Conservation (phyloP, 1,284 basidiomycete genomes). For the Papiliotrema flavescens region DNA sequence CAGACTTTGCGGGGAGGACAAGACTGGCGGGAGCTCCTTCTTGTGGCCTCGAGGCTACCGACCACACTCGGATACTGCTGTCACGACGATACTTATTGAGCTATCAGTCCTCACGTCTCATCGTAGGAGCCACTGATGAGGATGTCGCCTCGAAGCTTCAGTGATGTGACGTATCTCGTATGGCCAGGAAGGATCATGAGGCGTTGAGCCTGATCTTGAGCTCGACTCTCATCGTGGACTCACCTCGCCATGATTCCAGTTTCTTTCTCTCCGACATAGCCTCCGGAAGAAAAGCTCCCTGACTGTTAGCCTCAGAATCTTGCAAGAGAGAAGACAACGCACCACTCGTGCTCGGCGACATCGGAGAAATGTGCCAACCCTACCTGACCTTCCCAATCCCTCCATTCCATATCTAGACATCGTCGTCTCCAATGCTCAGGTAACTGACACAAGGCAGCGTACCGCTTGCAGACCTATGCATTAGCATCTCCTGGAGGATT, state of each 20-base stretch:
- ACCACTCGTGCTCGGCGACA: slow-evolving; percentile 1
- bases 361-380: slow-evolving; percentile 9
- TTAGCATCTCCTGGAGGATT: slow-evolving; percentile 35
- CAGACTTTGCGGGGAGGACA: slow-evolving; percentile 62
- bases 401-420: slow-evolving; percentile 29
- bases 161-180: slow-evolving; percentile 80
- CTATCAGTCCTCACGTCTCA: slow-evolving; percentile 52
- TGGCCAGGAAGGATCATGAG: slow-evolving; percentile 76
- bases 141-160: slow-evolving; percentile 63
- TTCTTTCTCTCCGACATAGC: slow-evolving; percentile 78
- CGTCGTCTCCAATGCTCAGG: slow-evolving; percentile 65
- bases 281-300: slow-evolving; percentile 76
- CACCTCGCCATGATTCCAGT: slow-evolving; percentile 56
- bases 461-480: slow-evolving; percentile 66
- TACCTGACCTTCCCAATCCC: slow-evolving; percentile 19
- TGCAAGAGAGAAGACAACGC: background rate
- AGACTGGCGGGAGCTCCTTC: slow-evolving; percentile 9
- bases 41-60: slow-evolving; percentile 57
- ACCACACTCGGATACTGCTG: slow-evolving; percentile 76
- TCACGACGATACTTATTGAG: background rate
- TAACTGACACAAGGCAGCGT: slow-evolving; percentile 64
- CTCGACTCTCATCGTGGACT: background rate
- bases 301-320: background rate
- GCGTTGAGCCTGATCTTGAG: slow-evolving; percentile 60
- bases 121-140: slow-evolving; percentile 87